Evolutionary conservation across 352 stramenopile genomes (phyloP), one percentile per base, ranked within the genome.

Genomic region (Phytophthora crassamura): DNA sequence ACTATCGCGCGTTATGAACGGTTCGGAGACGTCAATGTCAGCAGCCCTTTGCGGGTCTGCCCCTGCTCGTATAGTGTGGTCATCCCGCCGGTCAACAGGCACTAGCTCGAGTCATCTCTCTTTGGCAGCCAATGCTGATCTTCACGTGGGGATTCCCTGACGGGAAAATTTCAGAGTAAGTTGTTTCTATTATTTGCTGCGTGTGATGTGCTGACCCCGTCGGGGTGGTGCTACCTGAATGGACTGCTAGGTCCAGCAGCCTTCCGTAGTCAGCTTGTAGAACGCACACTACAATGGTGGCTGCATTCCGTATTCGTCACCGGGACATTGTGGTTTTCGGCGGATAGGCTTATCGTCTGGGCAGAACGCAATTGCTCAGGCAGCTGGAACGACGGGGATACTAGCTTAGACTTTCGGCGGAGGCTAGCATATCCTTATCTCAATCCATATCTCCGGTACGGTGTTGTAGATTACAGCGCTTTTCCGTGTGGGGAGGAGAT

Each of bases 241-340:
- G 45, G 8, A 33, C 10, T n/a, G n/a, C n/a, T n/a, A 53, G 16
- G 43, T 68, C 6, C 15, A 47, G 22, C 38, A 57, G 15, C 50
- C 50, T 7, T 39, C 50, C 0, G 20, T 33, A 16, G 4, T 5
- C 10, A 43, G 62, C 22, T 12, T 61, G 10, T 51, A 68, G 34
- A 57, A 62, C 34, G 59, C 59, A 3, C 40, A 57, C 14, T 68
- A 68, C 42, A 57, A 68, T 39, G 59, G 59, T 68, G 42, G 49
- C 22, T 57, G 22, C 50, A 57, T 20, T 39, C 9, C 43, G 54
- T 52, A 6, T 62, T 51, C 41, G 38, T 68, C 0, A 61, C 43
- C 22, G 59, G 15, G 14, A 62, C 43, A 39, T 28, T 62, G 36
- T 46, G 43, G 34, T 68, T 62, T 46, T 48, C 22, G 10, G 50